phyloP scores from a whole-genome alignment of 768 basidiomycete species.

The Kwoniella sp. region DNA sequence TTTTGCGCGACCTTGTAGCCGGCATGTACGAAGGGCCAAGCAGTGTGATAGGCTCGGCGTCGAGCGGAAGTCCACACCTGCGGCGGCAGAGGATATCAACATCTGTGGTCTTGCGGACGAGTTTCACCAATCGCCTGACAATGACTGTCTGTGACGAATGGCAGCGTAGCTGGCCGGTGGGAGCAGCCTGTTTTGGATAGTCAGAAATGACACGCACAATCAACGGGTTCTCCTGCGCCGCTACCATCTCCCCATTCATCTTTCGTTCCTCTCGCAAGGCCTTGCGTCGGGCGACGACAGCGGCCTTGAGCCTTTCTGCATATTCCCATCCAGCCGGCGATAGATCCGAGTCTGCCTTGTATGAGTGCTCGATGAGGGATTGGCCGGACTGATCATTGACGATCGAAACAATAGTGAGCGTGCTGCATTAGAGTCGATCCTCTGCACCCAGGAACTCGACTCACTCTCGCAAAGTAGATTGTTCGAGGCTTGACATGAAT shows the following conservation, averaged over 20 bases:
- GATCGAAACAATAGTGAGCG: neutral
- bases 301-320: slow-evolving; percentile 82
- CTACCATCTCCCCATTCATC: slow-evolving; percentile 61
- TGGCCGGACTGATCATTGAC: slow-evolving; percentile 76
- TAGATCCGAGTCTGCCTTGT: slow-evolving; percentile 96
- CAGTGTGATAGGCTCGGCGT: slow-evolving; percentile 87
- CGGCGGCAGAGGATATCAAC: neutral
- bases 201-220: slow-evolving; percentile 38
- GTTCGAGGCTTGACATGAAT: slow-evolving; percentile 91
- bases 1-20: slow-evolving; percentile 79
- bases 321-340: slow-evolving; percentile 96
- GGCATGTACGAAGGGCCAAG: slow-evolving; percentile 83
- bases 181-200: neutral
- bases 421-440: neutral
- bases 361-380: slow-evolving; percentile 96
- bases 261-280: slow-evolving; percentile 71
- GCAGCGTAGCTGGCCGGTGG: too few relatives aligned
- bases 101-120: too few relatives aligned
- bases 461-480: slow-evolving; percentile 93
- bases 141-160: too few relatives aligned
- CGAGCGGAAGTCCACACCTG: slow-evolving; percentile 98
- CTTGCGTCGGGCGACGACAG: slow-evolving; percentile 79
- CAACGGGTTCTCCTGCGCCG: slow-evolving; percentile 51
- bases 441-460: slow-evolving; percentile 43
- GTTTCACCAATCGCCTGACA: too few relatives aligned